Evolutionary conservation across 257 asterid species (phyloP), one percentile per base, ranked within the genome.

Genomic region (Solanum neorickii): DNA sequence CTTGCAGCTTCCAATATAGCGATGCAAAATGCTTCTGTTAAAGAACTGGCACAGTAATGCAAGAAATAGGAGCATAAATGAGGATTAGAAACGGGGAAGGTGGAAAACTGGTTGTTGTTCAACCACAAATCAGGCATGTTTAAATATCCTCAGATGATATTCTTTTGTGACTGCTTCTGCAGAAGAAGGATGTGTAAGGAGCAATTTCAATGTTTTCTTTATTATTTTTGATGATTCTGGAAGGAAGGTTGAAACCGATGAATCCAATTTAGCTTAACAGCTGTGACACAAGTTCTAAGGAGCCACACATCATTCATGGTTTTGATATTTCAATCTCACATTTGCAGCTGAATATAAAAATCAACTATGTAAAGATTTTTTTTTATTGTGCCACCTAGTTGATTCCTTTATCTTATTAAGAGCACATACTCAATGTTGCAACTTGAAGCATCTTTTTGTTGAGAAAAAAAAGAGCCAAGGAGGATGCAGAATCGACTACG

Each of bases 1-100:
- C 98, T 97, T 89, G 99, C 98, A 87, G 99, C 99, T 91, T 97
- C 99, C 91, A 97, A 87, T 90, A 96, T 74, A 39, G 82, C 82
- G 9, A 74, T 74, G 82, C 82, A 74, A 74, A 74, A 74, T 74
- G 82, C 82, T 91, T 97, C 99, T 80, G 98, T 97, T 88, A 97
- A 94, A 62, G 99, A 97, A 90, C 99, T 97, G 94, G 68, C 52
- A 74, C 84, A 65, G 31, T 60, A 68, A 88, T 44, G 59, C 37
- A 83, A 87, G 41, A 72, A 92, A 87, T 83, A 91, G 91, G 89
- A 80, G 42, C 74, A 75, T 39, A 42, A 75, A 88, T 33, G 35
- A 31, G 80, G 62, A 80, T 21, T 44, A 33, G 78, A 27, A 49
- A 60, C 14, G 37, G 49, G 35, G 89, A 39, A 52, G 73, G 85